Evolutionary conservation across 177 flowering plant genomes (phyloP), one percentile per base, ranked within the genome.

Genomic region (Tripterygium wilfordii): DNA sequence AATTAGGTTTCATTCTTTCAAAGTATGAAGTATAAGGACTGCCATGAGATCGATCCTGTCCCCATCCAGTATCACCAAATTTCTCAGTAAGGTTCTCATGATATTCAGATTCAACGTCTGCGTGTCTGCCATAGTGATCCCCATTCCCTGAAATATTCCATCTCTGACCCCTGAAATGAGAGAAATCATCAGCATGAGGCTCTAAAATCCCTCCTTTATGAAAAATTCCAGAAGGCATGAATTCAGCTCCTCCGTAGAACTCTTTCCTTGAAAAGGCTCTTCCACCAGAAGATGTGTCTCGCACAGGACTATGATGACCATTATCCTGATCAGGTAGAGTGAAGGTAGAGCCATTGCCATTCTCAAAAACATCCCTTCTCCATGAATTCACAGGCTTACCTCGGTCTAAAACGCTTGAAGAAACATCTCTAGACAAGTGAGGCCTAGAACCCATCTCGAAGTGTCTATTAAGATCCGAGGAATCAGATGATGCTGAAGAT

Each of bases 401-500:
- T 70, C 83, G 69, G 36, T 74, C 88, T 32, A 60, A 7, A 45
- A 69, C 60, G 30, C 45, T 39, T 46, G 68, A 61, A 63, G 79
- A 70, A 38, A 64, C 72, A 53, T 77, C 85, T 62, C 72, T 62
- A 24, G 69, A 58, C 18, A 63, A 63, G 7, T 64, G 69, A 56
- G 65, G 59, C 64, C 79, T 62, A 32, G 83, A 74, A 40, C 74
- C 68, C 46, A 63, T 46, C 30, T 81, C 95, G 61, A 61, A 64
- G 19, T 72, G 58, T 60, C 81, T 70, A 64, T 60, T 75, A 40
- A 68, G 22, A 48, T 62, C 54, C 39, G 84, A 73, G 9, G 84
- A 78, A 71, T 91, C 92, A 57, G 87, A 78, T 30, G 89, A 76
- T 32, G 82, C 78, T 20, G 92, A 81, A 48, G 74, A 68, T 23